A percentile compares a stretch with the other conserved stretches of the same genome.
phyloP scores from a whole-genome alignment of 352 stramenopile genomes.

The Phytopythium cucurbitacearum region DNA sequence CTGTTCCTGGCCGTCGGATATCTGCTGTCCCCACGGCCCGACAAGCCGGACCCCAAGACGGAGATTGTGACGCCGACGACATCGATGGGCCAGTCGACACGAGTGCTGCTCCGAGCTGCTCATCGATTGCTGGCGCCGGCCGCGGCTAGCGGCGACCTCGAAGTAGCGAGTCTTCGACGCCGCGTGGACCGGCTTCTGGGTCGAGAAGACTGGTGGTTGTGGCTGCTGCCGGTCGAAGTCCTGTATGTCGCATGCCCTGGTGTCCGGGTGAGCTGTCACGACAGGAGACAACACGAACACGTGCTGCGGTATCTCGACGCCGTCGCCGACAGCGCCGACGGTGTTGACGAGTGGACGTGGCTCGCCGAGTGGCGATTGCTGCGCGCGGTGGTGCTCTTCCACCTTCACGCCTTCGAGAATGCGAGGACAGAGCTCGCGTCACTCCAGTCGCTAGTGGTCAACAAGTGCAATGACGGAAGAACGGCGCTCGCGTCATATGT shows the following conservation, averaged over 20 bases:
- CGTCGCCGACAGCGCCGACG: conserved; percentile 3
- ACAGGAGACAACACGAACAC: conserved; percentile 9
- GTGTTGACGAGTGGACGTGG: conserved; percentile 3
- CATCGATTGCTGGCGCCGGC: conserved; percentile 23
- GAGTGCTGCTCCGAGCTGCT: conserved; percentile 33
- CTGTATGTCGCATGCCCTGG: conserved; percentile 18
- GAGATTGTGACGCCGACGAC: too few species aligned
- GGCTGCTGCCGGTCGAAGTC: conserved; percentile 30
- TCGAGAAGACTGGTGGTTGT: conserved; percentile 20
- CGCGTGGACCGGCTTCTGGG: conserved; percentile 20
- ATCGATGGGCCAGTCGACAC: conserved; percentile 18
- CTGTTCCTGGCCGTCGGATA: conserved; percentile 33
- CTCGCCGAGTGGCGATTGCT: conserved; percentile 23
- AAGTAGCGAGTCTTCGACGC: conserved; percentile 23
- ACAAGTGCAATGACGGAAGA: background rate
- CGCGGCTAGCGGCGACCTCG: conserved; percentile 16
- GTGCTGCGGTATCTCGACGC: conserved; percentile 10
- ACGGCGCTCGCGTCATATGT: conserved; percentile 18
- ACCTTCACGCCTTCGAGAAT: conserved; percentile 18
- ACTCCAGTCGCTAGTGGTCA: too few species aligned
- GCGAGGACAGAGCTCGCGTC: conserved; percentile 1
- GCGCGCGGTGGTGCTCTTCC: conserved; percentile 28
- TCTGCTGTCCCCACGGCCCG: conserved; percentile 8
- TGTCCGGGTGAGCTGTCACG: conserved; percentile 12
- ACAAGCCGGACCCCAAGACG: conserved; percentile 13